Percentiles rank a stretch among this genome's conserved stretches.
Evolutionary conservation across 2,329 filamentous ascomycete genomes (phyloP).

Genomic region (Rhynchosporium secalis): DNA sequence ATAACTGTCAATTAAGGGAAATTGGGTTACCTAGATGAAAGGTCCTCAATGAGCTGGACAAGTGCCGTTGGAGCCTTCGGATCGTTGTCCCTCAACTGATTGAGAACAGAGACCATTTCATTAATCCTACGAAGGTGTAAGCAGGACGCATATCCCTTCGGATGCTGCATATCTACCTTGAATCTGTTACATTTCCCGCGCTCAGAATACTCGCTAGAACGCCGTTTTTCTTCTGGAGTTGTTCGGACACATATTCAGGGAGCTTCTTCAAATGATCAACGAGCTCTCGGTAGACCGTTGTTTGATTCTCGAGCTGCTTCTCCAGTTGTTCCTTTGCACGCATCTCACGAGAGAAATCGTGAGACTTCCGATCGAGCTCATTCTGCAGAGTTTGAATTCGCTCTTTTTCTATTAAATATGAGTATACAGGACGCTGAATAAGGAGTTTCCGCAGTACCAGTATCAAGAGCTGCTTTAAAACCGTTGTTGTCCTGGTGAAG

Average conservation of each 20-base stretch:
- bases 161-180: slow-evolving; percentile 33
- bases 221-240: slow-evolving; percentile 30
- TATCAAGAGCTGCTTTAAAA: neutral
- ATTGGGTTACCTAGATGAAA: slow-evolving; percentile 30
- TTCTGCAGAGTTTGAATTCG: slow-evolving; percentile 17
- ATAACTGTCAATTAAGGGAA: neutral
- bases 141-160: neutral
- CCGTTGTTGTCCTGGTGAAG: slow-evolving; percentile 7
- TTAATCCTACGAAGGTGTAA: slow-evolving; percentile 32
- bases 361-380: slow-evolving; percentile 22
- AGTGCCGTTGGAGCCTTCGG: slow-evolving; percentile 25
- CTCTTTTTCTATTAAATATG: slow-evolving; percentile 8
- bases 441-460: neutral
- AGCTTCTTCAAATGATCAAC: slow-evolving; percentile 29
- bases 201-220: slow-evolving; percentile 27
- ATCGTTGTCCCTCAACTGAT: slow-evolving; percentile 20
- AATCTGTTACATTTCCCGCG: slow-evolving; percentile 27
- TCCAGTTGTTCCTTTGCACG: slow-evolving; percentile 25
- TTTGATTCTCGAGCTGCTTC: slow-evolving; percentile 26
- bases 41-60: slow-evolving; percentile 30
- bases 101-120: slow-evolving; percentile 22
- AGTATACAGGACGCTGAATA: neutral
- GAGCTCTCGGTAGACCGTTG: slow-evolving; percentile 26
- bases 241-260: slow-evolving; percentile 21
- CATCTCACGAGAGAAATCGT: slow-evolving; percentile 26